These are phyloP conservation scores for Staphylotrichum longicolle DNA, from an alignment of 495 filamentous ascomycete species.

Conservation along the genomic window DNA sequence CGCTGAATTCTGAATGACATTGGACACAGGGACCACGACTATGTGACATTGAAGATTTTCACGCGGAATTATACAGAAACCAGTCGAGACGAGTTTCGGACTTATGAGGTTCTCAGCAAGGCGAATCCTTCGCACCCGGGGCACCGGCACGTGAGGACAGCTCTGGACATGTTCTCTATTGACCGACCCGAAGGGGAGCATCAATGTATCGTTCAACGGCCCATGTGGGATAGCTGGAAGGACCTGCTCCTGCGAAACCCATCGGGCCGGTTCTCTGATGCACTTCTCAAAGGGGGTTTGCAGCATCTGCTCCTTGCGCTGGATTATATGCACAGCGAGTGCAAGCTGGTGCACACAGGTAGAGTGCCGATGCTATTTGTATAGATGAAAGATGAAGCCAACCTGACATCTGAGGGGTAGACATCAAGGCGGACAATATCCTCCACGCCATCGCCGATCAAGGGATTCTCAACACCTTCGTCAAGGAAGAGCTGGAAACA, in stretches of 20 bases:
- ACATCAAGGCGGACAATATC: constrained; percentile 40
- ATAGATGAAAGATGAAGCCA: constrained; percentile 17
- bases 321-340: constrained; percentile 45
- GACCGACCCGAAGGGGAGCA: constrained; percentile 40
- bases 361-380: constrained; percentile 41
- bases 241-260: constrained; percentile 34
- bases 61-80: neutral
- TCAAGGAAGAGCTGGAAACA: constrained; percentile 26
- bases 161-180: constrained; percentile 44
- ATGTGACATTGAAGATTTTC: constrained; percentile 7
- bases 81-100: constrained; percentile 31
- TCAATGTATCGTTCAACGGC: constrained; percentile 43
- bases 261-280: constrained; percentile 28
- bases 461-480: constrained; percentile 30
- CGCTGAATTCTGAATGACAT: neutral
- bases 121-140: constrained; percentile 38
- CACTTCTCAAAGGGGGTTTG: constrained; percentile 36
- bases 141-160: constrained; percentile 35
- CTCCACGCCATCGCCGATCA: constrained; percentile 29
- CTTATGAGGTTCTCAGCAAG: constrained; percentile 36
- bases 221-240: constrained; percentile 38
- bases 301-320: constrained; percentile 40
- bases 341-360: constrained; percentile 48
- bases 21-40: neutral
- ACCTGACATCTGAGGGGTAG: constrained; percentile 13